Conservation (phyloP, 805 yeast genomes). For the Lipomyces yamanashiensis region DNA sequence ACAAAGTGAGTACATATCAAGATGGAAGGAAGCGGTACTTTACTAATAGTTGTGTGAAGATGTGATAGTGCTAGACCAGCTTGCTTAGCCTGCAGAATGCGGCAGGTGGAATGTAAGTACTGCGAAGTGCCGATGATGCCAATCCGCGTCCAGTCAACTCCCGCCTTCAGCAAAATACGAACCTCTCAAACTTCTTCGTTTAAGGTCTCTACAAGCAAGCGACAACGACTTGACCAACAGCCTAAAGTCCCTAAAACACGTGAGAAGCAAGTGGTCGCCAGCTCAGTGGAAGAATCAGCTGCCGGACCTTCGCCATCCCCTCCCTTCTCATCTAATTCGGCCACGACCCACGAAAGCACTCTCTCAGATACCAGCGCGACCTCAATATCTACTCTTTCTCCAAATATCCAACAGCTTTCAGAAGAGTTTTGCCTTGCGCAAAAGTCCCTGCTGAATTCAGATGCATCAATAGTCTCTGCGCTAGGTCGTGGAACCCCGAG, state of each 20-base stretch:
- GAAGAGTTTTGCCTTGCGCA: background rate
- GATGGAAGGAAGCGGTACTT: background rate
- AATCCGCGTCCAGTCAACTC: background rate
- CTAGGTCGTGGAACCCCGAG: conserved; percentile 2
- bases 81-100: conserved; percentile 1
- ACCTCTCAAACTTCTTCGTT: no score
- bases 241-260: no score
- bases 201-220: no score
- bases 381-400: background rate
- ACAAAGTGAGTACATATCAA: conserved; percentile 1
- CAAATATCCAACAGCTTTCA: background rate
- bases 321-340: background rate
- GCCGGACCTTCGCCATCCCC: no score
- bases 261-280: no score
- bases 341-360: background rate
- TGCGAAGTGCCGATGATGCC: background rate
- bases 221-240: no score
- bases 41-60: background rate
- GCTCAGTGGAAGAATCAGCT: no score
- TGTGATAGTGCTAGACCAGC: conserved; percentile 9
- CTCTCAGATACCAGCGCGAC: background rate
- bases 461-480: background rate
- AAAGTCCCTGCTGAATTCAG: background rate
- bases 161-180: no score
- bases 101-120: conserved; percentile 3